Base-by-base conservation (phyloP, 345 rosid genomes). In the Dimocarpus longan region DNA sequence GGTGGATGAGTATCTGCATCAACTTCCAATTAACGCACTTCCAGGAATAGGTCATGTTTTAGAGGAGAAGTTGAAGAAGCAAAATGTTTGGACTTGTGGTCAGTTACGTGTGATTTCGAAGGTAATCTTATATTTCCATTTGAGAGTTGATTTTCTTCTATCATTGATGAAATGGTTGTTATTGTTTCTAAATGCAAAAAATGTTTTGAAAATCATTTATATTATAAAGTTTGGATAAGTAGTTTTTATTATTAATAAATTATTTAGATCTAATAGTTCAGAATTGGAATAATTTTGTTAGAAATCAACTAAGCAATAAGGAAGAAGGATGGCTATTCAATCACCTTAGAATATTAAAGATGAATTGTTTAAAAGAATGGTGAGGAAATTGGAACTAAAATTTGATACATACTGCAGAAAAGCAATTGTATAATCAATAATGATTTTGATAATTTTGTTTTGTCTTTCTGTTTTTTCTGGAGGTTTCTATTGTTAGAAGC, bases 41-140 rank as follows among this genome's bases (percentile, higher is more conserved):
- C 98, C 98, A 10, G 99, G 98, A 76, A 92, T 95, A 83, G 99
- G 99, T 65, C 72, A 86, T 86, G 95, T 88, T 80, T 84, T 95
- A 68, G 93, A 89, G 86, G 92, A 90, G 80, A 93, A 91, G 88
- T 85, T 95, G 87, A 92, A 85, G 89, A 89, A 78, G 72, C 88
- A 73, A 83, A 89, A 87, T 84, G 43, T 93, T 80, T 80, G 13
- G 83, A 90, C 93, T 76, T 95, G 98, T 84, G 92, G 97, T 24
- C 92, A 95, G 69, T 84, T 95, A 84, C 89, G 91, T 42, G 68
- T 76, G 85, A 82, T 90, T 77, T 88, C 99, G 46, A 95, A 93
- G 96, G 98, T 95, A 69, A 60, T 73, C 22, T 37, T 6, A 67
- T 66, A 56, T 21, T 59, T 59, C 81, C 48, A 57, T 63, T 43